These are phyloP conservation scores for Aspergillus bertholletiae DNA, from an alignment of 495 filamentous ascomycete species.

Conservation along the genomic window DNA sequence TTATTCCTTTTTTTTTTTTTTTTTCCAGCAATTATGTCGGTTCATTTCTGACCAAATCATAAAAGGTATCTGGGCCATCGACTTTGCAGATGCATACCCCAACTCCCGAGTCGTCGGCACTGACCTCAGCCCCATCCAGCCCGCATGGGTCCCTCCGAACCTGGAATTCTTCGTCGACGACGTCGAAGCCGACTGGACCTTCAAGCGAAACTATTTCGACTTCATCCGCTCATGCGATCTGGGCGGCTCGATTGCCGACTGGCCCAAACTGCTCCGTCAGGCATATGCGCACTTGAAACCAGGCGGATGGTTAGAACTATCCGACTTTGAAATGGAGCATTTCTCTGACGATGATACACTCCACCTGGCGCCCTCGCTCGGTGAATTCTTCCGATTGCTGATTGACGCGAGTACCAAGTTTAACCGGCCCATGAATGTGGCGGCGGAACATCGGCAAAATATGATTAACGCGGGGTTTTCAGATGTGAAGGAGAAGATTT, in stretches of 20 bases:
- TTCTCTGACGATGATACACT: not conserved
- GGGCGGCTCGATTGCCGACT: not conserved
- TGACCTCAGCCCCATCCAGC: conserved; percentile 51
- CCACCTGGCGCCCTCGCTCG: not conserved
- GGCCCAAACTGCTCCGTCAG: not conserved
- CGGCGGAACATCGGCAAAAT: not conserved
- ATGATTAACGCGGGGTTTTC: not conserved
- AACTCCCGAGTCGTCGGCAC: conserved; percentile 22
- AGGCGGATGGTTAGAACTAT: not conserved
- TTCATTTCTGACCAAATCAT: too few relatives aligned
- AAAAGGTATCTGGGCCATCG: conserved; percentile 51
- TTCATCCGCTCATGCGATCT: not conserved
- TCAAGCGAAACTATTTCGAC: not conserved
- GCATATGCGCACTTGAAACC: not conserved
- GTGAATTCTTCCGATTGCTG: not conserved
- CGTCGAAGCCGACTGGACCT: conserved; percentile 24
- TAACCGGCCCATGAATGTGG: not conserved
- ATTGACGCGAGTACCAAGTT: not conserved
- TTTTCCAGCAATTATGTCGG: too few relatives aligned
- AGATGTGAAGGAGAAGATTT: not conserved
- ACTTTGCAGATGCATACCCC: conserved; percentile 17
- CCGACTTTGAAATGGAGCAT: not conserved
- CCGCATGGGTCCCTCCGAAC: conserved; percentile 30
- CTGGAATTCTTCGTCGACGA: conserved; percentile 44
- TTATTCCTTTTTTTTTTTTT: too few relatives aligned